phyloP scores from a whole-genome alignment of 75 land plant species.

The Larix kaempferi region DNA sequence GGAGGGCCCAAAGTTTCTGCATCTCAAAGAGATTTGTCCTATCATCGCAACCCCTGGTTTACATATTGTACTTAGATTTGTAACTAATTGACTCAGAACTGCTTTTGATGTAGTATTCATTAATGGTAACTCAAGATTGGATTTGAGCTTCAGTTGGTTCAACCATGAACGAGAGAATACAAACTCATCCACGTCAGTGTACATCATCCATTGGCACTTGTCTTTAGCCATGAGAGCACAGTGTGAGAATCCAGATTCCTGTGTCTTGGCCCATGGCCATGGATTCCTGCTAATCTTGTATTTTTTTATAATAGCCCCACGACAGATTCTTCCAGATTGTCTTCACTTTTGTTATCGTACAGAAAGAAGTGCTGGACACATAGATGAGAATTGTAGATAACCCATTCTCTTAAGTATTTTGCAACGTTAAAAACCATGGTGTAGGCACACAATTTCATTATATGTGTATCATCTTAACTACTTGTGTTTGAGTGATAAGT shows the following conservation, averaged over 20 bases:
- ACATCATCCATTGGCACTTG: conserved; percentile 72
- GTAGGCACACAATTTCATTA: conserved; percentile 48
- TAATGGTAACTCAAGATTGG: background rate
- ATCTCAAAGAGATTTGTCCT: conserved; percentile 50
- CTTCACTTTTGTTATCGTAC: conserved; percentile 85
- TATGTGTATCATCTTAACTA: too few relatives aligned
- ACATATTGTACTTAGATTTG: background rate
- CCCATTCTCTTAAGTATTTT: conserved; percentile 78
- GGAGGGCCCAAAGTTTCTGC: conserved; percentile 78
- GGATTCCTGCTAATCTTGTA: conserved; percentile 21
- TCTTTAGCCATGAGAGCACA: conserved; percentile 29
- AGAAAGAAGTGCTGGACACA: conserved; percentile 68
- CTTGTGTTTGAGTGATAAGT: conserved; percentile 6
- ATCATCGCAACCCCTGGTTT: background rate
- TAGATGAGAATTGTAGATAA: conserved; percentile 56
- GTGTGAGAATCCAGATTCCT: conserved; percentile 90
- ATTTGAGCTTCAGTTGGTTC: conserved; percentile 3
- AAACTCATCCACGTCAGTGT: conserved; percentile 81
- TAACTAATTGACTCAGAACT: background rate
- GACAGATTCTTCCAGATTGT: conserved; percentile 28
- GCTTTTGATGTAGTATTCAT: background rate
- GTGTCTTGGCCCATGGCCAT: conserved; percentile 88
- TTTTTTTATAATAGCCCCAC: conserved; percentile 15
- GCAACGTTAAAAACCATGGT: conserved; percentile 80
- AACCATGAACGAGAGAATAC: conserved; percentile 45